Base-by-base conservation (phyloP, 2,329 filamentous ascomycete species). In the Colletotrichum phormii region DNA sequence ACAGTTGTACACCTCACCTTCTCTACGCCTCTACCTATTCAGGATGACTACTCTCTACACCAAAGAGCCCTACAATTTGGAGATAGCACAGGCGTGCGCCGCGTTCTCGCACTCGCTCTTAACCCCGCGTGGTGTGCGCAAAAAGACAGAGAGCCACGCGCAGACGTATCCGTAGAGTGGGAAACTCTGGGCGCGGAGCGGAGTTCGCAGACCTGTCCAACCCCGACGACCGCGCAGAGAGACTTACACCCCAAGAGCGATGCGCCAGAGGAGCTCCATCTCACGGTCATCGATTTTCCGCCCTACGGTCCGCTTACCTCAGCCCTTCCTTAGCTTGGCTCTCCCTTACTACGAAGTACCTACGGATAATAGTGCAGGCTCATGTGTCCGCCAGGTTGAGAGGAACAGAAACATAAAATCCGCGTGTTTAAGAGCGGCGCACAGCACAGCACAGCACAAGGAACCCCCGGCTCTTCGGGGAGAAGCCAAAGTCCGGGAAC, bases 401-500 rank as follows among this genome's bases (percentile, higher is more conserved):
- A 15, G 15, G 24, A 24, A 7, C 15, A 29, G 1, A 29, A 9
- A 51, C 37, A 22, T 5, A 31, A 42, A 7, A 54, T 22, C 37
- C 62, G 49, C 62, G 62, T 33, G 24, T 26, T 54, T 5, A 9
- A 22, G n/a, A 37, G 33, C 33, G 51, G 49, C 42, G 49, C 42
- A 18, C 42, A 15, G 15, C 42, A 22, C 49, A 33, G 31, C 49
- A 33, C 24, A 24, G 29, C 33, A 33, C 51, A 24, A 49, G 60
- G 26, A 33, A 24, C 53, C 53, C 70, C 53, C 70, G 70, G 69
- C 51, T 35, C 46, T 24, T 69, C 70, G 70, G 70, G 66, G n/a
- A 69, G 18, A 64, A 59, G 70, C 59, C 65, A 64, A 64, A 72
- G 59, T 70, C 70, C 69, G 69, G 69, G 42, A n/a, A 29, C 26